A percentile compares a stretch with the other conserved stretches of the same genome.
These are phyloP conservation scores for Fusarium avenaceum DNA, from an alignment of 2,329 filamentous ascomycete genomes.

Conservation along the genomic window DNA sequence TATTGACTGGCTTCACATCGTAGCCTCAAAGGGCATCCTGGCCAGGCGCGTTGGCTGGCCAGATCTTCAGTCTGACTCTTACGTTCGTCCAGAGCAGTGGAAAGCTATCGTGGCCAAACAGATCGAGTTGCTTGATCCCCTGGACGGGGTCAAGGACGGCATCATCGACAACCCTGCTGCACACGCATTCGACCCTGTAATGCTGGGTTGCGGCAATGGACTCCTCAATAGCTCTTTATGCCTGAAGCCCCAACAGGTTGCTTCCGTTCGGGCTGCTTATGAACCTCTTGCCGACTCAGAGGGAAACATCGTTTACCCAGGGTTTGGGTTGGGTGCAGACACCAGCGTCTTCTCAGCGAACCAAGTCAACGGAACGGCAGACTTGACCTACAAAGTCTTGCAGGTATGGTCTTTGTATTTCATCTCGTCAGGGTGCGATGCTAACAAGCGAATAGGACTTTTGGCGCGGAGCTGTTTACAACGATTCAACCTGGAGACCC, in stretches of 20 bases:
- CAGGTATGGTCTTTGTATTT: not conserved
- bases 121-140: slow-evolving; percentile 14
- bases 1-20: slow-evolving; percentile 20
- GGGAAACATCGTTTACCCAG: slow-evolving; percentile 6
- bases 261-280: slow-evolving; percentile 9
- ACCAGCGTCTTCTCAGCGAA: slow-evolving; percentile 20
- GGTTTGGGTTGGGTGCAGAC: slow-evolving; percentile 1
- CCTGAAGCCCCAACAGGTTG: slow-evolving; percentile 1
- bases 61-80: not conserved
- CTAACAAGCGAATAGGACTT: slow-evolving; percentile 5
- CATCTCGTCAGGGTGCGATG: too few relatives aligned
- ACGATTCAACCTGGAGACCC: slow-evolving; percentile 16
- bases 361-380: slow-evolving; percentile 9
- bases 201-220: slow-evolving; percentile 1
- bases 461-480: slow-evolving; percentile 18
- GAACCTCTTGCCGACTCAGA: slow-evolving; percentile 8
- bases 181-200: not conserved
- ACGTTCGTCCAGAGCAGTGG: slow-evolving; percentile 23
- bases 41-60: slow-evolving; percentile 12
- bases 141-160: slow-evolving; percentile 14
- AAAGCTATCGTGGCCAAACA: slow-evolving; percentile 6
- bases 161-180: slow-evolving; percentile 13
- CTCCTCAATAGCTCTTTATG: slow-evolving; percentile 2
- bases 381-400: slow-evolving; percentile 9
- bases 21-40: slow-evolving; percentile 15